Conservation (phyloP, 2,329 filamentous ascomycete genomes). For the Domatiomyces globalis region DNA sequence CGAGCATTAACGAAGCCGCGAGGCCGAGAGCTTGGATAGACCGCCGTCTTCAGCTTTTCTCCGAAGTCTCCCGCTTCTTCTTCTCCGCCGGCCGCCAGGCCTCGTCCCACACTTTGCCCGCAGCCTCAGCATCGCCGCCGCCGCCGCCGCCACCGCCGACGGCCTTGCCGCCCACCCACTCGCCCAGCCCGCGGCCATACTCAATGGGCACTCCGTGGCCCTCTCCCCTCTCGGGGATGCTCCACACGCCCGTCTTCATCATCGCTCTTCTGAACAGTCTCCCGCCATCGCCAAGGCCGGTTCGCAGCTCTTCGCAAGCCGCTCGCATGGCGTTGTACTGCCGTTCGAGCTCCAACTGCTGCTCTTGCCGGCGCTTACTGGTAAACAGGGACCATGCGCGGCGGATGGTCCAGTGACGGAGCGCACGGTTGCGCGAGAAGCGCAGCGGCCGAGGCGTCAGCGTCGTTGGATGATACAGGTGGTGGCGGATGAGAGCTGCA, state of each 20-base stretch:
- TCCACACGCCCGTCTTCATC: slow-evolving; percentile 77
- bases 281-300: slow-evolving; percentile 35
- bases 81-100: background rate
- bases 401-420: slow-evolving; percentile 98
- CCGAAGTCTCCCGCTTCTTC: background rate
- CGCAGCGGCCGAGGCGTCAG: slow-evolving; percentile 56
- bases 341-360: slow-evolving; percentile 58
- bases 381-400: slow-evolving; percentile 80
- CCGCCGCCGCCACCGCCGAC: slow-evolving; percentile 1
- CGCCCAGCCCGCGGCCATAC: slow-evolving; percentile 49
- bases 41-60: background rate
- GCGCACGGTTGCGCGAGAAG: slow-evolving; percentile 71
- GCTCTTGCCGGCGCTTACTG: slow-evolving; percentile 49
- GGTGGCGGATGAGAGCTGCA: slow-evolving; percentile 52
- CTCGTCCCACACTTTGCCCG: background rate
- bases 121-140: background rate
- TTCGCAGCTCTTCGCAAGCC: slow-evolving; percentile 70
- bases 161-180: slow-evolving; percentile 17
- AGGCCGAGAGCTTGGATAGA: too few relatives aligned
- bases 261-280: slow-evolving; percentile 74
- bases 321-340: slow-evolving; percentile 68
- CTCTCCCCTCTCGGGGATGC: slow-evolving; percentile 31
- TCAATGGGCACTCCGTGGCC: slow-evolving; percentile 63
- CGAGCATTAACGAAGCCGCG: background rate
- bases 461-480: slow-evolving; percentile 53